phyloP scores from a whole-genome alignment of 495 filamentous ascomycete species.

The Penicillium alfredii region DNA sequence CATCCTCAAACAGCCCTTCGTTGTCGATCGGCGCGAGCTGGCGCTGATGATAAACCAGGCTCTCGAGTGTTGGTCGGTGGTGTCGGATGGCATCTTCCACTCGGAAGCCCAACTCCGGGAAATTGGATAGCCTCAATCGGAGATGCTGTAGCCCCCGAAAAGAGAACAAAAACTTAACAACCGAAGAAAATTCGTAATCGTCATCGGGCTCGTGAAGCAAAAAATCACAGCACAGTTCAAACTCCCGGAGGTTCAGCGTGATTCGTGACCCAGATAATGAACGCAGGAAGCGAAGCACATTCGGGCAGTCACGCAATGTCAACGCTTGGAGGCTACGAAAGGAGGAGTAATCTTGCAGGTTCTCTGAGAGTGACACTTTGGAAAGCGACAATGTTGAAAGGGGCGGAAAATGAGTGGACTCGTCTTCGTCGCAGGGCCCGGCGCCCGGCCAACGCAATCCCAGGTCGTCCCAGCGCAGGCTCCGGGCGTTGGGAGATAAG shows the following conservation, averaged over 20 bases:
- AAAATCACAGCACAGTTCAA: not conserved
- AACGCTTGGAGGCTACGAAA: too few species aligned
- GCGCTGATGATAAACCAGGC: slow-evolving; percentile 8
- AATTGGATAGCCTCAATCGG: slow-evolving; percentile 4
- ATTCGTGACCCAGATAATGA: too few species aligned
- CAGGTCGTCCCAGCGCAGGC: not conserved
- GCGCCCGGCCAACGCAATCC: not conserved
- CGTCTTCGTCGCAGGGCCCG: not conserved
- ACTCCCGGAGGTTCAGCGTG: not conserved
- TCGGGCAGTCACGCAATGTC: too few species aligned
- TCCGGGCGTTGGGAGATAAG: not conserved
- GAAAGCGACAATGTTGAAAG: not conserved
- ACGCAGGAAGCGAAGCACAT: not conserved
- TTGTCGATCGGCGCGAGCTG: slow-evolving; percentile 5
- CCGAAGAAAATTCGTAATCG: not conserved
- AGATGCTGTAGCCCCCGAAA: slow-evolving; percentile 1
- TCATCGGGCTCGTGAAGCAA: not conserved
- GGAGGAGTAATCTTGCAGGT: not conserved
- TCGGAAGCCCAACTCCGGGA: not conserved
- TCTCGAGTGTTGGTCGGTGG: slow-evolving; percentile 6
- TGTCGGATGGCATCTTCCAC: slow-evolving; percentile 1
- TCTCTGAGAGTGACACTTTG: not conserved
- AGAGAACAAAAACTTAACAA: slow-evolving; percentile 1
- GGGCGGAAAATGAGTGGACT: not conserved
- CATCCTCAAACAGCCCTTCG: slow-evolving; percentile 4